Percentiles rank a stretch among this genome's conserved stretches.
Conservation (phyloP, 495 filamentous ascomycete genomes). For the Parachaetomium inaequale region DNA sequence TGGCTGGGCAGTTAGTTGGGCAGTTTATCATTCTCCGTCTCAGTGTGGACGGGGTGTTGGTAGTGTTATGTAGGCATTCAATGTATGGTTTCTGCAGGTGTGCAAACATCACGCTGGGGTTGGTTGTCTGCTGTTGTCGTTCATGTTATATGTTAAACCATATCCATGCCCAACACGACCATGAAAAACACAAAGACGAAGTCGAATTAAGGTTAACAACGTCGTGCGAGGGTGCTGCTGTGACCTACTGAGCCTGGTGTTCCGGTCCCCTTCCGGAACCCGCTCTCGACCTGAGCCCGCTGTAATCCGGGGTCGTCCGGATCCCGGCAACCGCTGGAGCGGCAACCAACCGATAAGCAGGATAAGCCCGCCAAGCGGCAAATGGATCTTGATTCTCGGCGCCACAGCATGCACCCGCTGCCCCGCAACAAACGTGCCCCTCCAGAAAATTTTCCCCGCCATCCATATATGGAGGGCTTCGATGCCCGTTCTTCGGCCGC, state of each 20-base stretch:
- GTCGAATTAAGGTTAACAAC: neutral
- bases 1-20: neutral
- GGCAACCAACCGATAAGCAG: neutral
- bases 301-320: neutral
- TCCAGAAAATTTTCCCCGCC: conserved; percentile 21
- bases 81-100: neutral
- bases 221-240: neutral
- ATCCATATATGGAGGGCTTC: conserved; percentile 10
- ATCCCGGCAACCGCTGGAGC: neutral
- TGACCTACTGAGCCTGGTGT: neutral
- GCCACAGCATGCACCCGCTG: neutral
- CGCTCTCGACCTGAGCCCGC: too few relatives aligned
- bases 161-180: too few relatives aligned
- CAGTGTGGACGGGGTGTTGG: neutral
- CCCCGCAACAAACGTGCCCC: conserved; percentile 7
- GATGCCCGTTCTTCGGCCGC: neutral
- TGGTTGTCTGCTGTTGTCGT: too few relatives aligned
- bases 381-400: neutral
- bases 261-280: neutral
- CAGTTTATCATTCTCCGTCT: too few relatives aligned
- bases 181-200: too few relatives aligned
- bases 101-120: too few relatives aligned
- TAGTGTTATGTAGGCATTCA: neutral
- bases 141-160: too few relatives aligned
- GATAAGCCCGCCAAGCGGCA: neutral